Evolutionary conservation across 1,139 yeast genomes (phyloP), one percentile per base, ranked within the genome.

Genomic region (Debaryomycetaceae sp.): DNA sequence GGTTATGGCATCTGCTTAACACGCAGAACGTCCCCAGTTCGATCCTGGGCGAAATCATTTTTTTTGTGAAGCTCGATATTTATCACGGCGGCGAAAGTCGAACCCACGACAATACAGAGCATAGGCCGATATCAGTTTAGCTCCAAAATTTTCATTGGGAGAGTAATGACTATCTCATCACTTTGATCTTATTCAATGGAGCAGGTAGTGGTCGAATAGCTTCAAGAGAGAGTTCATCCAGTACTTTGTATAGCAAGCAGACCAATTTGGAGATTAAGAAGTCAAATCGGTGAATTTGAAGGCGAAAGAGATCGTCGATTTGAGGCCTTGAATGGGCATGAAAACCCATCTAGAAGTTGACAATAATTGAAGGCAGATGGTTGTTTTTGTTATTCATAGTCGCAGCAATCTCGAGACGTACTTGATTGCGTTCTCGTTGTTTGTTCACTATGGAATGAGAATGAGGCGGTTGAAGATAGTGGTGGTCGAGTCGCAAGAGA

Each of bases 1-100:
- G 96, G 96, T 87, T 80, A 87, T 87, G 95, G 95, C 96, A 85
- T 85, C 91, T 87, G 96, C 96, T 87, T 88, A 87, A 88, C 96
- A 88, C 96, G 96, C 96, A 86, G 91, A 86, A 87, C 91, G 96
- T 89, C 96, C 96, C 96, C 96, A 87, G 97, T 89, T 89, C 97
- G 96, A 89, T 86, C 96, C 97, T 88, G 97, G 96, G 96, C 89
- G 86, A 82, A 87, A 86, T 87, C 96, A 89, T 60, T 34, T 40
- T 36, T 36, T 40, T 34, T 33, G 4, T 17, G 11, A 7, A 27
- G 3, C 31, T 27, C 11, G 8, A 27, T 3, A 8, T 2, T 27
- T 27, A 3, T 27, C 4, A 27, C 31, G 31, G 31, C 8, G 11
- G 11, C 11, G 31, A 27, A 11, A 27, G 31, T 27, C 31, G 31